Conservation (phyloP, 1,284 basidiomycete species). For the Moesziomyces sp. region DNA sequence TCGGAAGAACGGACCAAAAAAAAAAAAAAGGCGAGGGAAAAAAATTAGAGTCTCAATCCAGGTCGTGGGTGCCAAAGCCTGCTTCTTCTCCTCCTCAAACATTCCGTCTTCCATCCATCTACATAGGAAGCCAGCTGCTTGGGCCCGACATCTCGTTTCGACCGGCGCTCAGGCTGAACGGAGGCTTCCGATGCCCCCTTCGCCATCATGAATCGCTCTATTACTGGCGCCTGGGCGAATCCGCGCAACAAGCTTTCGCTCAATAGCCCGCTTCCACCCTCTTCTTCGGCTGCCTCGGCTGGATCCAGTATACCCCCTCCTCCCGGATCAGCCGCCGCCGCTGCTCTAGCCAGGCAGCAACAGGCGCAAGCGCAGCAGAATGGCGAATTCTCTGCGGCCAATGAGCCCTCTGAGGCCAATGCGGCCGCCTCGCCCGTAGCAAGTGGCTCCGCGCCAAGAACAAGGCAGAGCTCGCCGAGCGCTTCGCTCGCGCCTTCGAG, state of each 20-base stretch:
- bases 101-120: not conserved
- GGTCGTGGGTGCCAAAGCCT: not conserved
- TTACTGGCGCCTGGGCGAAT: conserved; percentile 60
- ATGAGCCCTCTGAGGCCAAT: conserved; percentile 2
- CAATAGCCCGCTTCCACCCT: conserved; percentile 49
- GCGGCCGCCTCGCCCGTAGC: conserved; percentile 21
- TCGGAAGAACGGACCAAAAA: no score
- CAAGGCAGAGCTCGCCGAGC: conserved; percentile 40
- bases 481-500: conserved; percentile 13
- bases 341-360: conserved; percentile 41
- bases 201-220: conserved; percentile 59
- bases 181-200: conserved; percentile 26
- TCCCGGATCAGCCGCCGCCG: conserved; percentile 54
- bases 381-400: conserved; percentile 13
- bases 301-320: conserved; percentile 52
- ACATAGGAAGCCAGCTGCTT: not conserved
- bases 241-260: conserved; percentile 56
- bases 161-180: conserved; percentile 5
- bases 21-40: no score
- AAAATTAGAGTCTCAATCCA: not conserved
- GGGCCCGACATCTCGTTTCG: not conserved
- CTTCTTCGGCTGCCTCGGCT: conserved; percentile 16
- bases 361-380: conserved; percentile 32
- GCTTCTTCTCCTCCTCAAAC: not conserved
- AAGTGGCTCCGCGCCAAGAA: conserved; percentile 34